Base-by-base conservation (phyloP, 208 protist species). In the Endotrypanum monterogeii region DNA sequence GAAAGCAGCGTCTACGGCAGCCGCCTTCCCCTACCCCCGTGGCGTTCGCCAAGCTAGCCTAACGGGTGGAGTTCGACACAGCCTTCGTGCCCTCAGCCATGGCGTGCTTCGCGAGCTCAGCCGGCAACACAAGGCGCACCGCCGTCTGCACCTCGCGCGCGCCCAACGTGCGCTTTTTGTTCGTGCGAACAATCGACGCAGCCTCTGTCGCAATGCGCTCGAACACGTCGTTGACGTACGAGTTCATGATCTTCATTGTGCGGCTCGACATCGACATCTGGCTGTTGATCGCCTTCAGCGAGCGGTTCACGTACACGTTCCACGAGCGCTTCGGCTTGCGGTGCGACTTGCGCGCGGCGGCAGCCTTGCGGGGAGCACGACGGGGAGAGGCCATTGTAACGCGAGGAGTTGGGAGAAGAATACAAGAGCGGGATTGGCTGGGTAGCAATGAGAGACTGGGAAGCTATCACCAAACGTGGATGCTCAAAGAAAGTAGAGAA, bases 31-130 rank as follows among this genome's bases (percentile, higher is more conserved):
- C 56, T 60, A 60, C 56, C 23, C 30, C 1, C 25, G 4, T 30
- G 30, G 28, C 25, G 32, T 37, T 30, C 30, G 56, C 3, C 12
- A 39, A 35, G 41, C 41, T 9, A 9, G 41, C 41, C 41, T 46
- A 46, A 3, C 79, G 84, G 37, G 74, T 78, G 44, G 81, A 71
- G 79, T 97, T 98, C 83, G 94, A 98, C 54, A 99, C 97, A 50
- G 98, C 98, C 89, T 99, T 99, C 74, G 98, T 99, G 81, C 98
- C 98, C 91, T 99, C 98, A 60, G 97, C 98, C 79, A 99, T 98
- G 69, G 98, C 98, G 85, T 99, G 98, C 91, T 99, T 99, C 76
- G 98, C 97, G 11, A 99, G 91, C 91, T 99, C 98, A 67, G 98
- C 97, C 56, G 98, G 96, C 46, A 99, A 94, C 77, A 99, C 88